phyloP scores from a whole-genome alignment of 768 basidiomycete genomes.

The Coprinopsis marcescibilis region DNA sequence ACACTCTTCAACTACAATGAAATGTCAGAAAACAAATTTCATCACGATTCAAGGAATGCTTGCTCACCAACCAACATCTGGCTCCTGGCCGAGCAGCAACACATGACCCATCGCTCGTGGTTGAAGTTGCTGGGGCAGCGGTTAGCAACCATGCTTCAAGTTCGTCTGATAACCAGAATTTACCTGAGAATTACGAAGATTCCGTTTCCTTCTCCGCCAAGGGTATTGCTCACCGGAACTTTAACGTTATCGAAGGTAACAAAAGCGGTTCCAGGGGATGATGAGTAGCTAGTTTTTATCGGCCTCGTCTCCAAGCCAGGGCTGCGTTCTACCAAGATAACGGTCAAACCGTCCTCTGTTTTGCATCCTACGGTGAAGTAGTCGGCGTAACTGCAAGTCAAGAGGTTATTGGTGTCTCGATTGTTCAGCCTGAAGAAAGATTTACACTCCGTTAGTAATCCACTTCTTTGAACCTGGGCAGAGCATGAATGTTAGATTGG shows the following conservation, averaged over 20 bases:
- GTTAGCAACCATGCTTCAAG: background rate
- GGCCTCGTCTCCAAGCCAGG: slow-evolving; percentile 80
- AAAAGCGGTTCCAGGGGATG: slow-evolving; percentile 78
- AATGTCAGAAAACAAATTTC: background rate
- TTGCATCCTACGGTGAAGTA: slow-evolving; percentile 66
- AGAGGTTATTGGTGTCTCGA: background rate
- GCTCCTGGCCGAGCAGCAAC: slow-evolving; percentile 56
- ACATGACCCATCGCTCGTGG: slow-evolving; percentile 93
- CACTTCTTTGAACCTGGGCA: slow-evolving; percentile 57
- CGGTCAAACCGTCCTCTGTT: slow-evolving; percentile 70
- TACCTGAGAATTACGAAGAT: slow-evolving; percentile 46
- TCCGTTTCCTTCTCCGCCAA: slow-evolving; percentile 76
- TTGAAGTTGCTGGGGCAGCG: slow-evolving; percentile 69
- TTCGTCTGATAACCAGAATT: too few relatives aligned
- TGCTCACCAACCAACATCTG: slow-evolving; percentile 13
- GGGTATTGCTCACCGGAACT: slow-evolving; percentile 78
- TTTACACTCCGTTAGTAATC: slow-evolving; percentile 72
- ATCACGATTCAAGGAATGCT: too few relatives aligned
- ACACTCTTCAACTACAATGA: background rate
- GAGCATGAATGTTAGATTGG: background rate
- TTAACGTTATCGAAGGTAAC: slow-evolving; percentile 76
- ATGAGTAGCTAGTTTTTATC: slow-evolving; percentile 76
- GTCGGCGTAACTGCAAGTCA: slow-evolving; percentile 29
- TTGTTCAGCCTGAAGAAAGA: slow-evolving; percentile 5
- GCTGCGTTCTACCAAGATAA: slow-evolving; percentile 77